A percentile compares a stretch with the other conserved stretches of the same genome.
These are phyloP conservation scores for Trichoderma parareesei DNA, from an alignment of 495 filamentous ascomycete genomes.

Conservation along the genomic window DNA sequence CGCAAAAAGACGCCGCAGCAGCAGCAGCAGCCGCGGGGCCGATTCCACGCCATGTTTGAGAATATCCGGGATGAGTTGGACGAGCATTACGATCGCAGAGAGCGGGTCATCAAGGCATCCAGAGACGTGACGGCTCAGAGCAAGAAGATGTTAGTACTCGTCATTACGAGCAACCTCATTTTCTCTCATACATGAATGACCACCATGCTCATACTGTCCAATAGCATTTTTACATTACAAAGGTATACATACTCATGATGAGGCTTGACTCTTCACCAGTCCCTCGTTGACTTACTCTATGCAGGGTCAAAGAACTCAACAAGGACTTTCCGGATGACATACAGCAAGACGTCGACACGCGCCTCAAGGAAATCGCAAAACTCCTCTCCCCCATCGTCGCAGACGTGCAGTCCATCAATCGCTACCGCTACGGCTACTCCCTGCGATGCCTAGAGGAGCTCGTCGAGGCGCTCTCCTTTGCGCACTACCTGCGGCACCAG, in stretches of 20 bases:
- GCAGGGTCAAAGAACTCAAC: constrained; percentile 57
- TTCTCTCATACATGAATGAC: no score
- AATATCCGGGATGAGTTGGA: constrained; percentile 80
- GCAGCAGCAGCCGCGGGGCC: constrained; percentile 31
- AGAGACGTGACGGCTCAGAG: constrained; percentile 86
- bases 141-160: constrained; percentile 78
- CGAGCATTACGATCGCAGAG: constrained; percentile 86
- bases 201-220: not conserved
- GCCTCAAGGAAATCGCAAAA: constrained; percentile 56
- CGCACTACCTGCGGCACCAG: constrained; percentile 76
- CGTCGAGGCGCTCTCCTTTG: constrained; percentile 77
- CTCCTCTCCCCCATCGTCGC: constrained; percentile 58
- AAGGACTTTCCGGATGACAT: constrained; percentile 56
- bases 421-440: constrained; percentile 81
- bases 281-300: constrained; percentile 50
- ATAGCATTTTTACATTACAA: constrained; percentile 87
- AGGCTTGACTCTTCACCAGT: constrained; percentile 54
- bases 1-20: constrained; percentile 27
- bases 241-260: constrained; percentile 61
- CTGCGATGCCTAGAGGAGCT: constrained; percentile 85
- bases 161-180: not conserved
- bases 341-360: constrained; percentile 52
- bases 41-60: constrained; percentile 73
- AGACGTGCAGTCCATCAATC: constrained; percentile 69
- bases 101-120: constrained; percentile 79